Evolutionary conservation across 2,329 filamentous ascomycete genomes (phyloP).

Genomic region (Kalmusia sp.): DNA sequence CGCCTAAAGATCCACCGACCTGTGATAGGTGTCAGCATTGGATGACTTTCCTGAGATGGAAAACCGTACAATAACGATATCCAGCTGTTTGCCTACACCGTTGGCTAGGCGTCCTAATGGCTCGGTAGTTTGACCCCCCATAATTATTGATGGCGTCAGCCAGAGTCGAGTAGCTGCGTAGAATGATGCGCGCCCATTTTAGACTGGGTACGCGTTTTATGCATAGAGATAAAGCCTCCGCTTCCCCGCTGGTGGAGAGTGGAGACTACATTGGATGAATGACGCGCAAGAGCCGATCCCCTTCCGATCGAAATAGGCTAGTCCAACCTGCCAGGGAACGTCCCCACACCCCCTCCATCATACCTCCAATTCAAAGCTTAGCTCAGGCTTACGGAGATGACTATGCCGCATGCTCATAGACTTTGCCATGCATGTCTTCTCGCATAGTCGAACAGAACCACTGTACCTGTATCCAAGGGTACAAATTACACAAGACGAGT

Average conservation of each 20-base stretch:
- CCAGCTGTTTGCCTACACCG: constrained; percentile 23
- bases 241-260: background rate
- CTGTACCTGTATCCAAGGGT: too few species aligned
- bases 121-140: constrained; percentile 3
- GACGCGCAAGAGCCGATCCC: constrained; percentile 1
- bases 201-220: background rate
- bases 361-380: background rate
- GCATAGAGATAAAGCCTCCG: background rate
- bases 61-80: constrained; percentile 33
- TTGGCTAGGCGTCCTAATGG: constrained; percentile 20
- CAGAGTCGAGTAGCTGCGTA: background rate
- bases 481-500: background rate
- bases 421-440: too few species aligned
- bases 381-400: background rate
- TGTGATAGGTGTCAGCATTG: constrained; percentile 16
- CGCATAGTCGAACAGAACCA: too few species aligned
- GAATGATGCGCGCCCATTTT: background rate
- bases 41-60: background rate
- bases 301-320: background rate
- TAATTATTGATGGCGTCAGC: background rate
- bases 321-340: too few species aligned
- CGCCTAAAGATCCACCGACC: constrained; percentile 40
- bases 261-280: constrained; percentile 2
- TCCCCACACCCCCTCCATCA: background rate
- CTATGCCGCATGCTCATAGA: too few species aligned